These are phyloP conservation scores for Niveomyces coronatus DNA, from an alignment of 2,329 filamentous ascomycete genomes.

Conservation along the genomic window DNA sequence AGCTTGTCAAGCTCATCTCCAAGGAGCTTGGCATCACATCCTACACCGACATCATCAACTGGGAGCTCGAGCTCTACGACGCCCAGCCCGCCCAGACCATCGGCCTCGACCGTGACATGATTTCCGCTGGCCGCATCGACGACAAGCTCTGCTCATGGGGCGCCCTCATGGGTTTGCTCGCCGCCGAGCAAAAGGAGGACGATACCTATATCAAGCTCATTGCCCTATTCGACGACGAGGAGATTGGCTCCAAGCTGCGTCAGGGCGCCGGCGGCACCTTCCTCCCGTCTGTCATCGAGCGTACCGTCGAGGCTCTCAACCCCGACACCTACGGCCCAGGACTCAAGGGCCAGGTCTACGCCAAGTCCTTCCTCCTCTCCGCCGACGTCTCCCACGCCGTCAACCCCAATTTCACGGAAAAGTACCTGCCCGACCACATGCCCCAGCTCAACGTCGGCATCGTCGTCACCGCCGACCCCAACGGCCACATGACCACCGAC, in stretches of 20 bases:
- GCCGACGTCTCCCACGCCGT: conserved; percentile 91
- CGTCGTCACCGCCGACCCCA: conserved; percentile 68
- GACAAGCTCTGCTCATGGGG: conserved; percentile 97
- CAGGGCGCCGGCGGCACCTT: conserved; percentile 90
- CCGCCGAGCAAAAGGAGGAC: conserved; percentile 44
- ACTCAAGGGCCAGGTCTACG: conserved; percentile 70
- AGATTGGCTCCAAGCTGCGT: conserved; percentile 83
- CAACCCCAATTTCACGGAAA: conserved; percentile 82
- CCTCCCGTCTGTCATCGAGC: conserved; percentile 69
- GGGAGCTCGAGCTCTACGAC: conserved; percentile 95
- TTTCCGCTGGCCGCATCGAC: conserved; percentile 90
- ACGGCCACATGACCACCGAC: conserved; percentile 95
- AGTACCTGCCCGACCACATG: conserved; percentile 76
- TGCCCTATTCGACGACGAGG: conserved; percentile 93
- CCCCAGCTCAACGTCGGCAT: conserved; percentile 85
- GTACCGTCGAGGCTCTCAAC: conserved; percentile 62
- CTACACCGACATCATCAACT: conserved; percentile 72
- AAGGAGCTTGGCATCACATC: conserved; percentile 63
- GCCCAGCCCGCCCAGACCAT: conserved; percentile 73
- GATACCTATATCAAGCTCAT: conserved; percentile 76
- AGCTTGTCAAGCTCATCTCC: conserved; percentile 74
- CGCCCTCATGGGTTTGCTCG: conserved; percentile 73
- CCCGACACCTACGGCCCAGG: conserved; percentile 43
- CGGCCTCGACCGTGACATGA: conserved; percentile 84
- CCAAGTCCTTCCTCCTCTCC: conserved; percentile 84